Percentiles rank a stretch among this genome's conserved stretches.
Conservation (phyloP, 176 grass and related monocot species). For the Avena insularis region DNA sequence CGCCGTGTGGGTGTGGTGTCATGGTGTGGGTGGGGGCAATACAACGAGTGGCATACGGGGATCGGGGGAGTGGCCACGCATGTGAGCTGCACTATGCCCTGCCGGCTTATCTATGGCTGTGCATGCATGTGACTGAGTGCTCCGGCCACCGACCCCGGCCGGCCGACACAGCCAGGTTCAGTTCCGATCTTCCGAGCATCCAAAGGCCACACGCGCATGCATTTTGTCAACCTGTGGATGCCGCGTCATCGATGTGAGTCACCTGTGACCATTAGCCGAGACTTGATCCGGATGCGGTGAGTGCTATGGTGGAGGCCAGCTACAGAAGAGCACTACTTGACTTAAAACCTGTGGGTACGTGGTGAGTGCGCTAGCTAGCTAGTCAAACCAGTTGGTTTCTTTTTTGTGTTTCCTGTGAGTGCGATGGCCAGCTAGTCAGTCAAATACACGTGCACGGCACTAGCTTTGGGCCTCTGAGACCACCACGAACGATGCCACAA, state of each 20-base stretch:
- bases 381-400: not conserved
- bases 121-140: constrained; percentile 22
- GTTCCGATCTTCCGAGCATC: not conserved
- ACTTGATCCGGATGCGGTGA: not conserved
- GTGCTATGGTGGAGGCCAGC: not conserved
- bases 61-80: constrained; percentile 42
- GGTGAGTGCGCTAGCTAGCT: not conserved
- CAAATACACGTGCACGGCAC: not conserved
- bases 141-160: not conserved
- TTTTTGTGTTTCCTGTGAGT: not conserved
- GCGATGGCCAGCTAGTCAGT: not conserved
- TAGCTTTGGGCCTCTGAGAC: not conserved
- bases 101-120: not conserved
- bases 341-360: not conserved
- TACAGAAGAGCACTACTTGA: constrained; percentile 16
- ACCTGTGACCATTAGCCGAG: not conserved
- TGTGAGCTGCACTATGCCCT: constrained; percentile 45
- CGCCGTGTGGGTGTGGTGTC: too few species aligned
- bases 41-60: not conserved
- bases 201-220: constrained; percentile 5
- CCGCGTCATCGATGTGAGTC: not conserved
- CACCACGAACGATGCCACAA: not conserved
- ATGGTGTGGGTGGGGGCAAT: too few species aligned
- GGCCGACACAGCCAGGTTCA: constrained; percentile 17
- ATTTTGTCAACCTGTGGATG: constrained; percentile 14